These are phyloP conservation scores for Clonostachys rhizophaga DNA, from an alignment of 2,329 filamentous ascomycete species.

Conservation along the genomic window DNA sequence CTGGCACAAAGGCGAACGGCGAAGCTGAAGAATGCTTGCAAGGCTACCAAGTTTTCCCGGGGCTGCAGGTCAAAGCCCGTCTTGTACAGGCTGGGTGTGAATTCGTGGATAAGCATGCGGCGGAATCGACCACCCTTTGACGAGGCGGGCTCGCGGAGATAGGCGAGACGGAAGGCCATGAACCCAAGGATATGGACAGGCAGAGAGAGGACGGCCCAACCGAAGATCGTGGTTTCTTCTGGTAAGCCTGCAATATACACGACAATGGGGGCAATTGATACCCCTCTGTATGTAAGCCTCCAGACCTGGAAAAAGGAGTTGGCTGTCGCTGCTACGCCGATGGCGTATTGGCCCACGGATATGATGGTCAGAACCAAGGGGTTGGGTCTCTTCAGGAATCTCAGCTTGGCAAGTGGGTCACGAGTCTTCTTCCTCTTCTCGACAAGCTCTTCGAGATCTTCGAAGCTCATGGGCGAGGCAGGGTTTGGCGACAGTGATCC, in stretches of 20 bases:
- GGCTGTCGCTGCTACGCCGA: background rate
- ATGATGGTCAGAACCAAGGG: background rate
- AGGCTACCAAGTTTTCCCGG: background rate
- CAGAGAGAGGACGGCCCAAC: background rate
- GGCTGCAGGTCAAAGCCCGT: background rate
- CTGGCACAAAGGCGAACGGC: background rate
- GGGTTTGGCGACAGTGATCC: background rate
- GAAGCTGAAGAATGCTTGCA: background rate
- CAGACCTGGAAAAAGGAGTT: background rate
- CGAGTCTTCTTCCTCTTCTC: background rate
- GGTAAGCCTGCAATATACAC: background rate
- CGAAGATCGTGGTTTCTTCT: background rate
- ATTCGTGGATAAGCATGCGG: background rate
- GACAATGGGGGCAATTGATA: background rate
- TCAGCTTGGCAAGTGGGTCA: background rate
- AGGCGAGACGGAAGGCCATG: background rate
- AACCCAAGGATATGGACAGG: background rate
- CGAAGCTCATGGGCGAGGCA: background rate
- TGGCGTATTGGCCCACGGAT: background rate
- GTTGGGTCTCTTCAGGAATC: background rate
- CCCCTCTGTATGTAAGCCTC: background rate
- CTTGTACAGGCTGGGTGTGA: background rate
- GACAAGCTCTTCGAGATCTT: background rate
- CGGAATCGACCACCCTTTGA: background rate
- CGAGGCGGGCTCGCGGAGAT: background rate